Base-by-base conservation (phyloP, 2,329 filamentous ascomycete genomes). In the Pseudogymnoascus sp. region DNA sequence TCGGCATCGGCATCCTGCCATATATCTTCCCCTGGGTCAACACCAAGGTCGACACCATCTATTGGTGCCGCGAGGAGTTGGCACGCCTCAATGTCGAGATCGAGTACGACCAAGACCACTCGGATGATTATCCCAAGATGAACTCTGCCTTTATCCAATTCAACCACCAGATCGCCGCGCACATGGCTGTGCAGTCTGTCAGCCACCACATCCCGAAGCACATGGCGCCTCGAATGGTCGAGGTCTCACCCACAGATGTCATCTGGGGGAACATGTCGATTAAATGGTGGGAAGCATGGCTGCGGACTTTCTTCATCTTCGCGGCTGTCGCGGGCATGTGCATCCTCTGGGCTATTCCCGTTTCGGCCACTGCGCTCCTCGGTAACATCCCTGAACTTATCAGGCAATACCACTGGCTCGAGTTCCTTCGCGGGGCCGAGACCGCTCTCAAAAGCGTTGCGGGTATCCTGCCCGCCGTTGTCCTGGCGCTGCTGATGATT, bases 131-230 rank as follows among this genome's bases (percentile, higher is more conserved):
- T 66, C 93, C 93, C 0, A 77, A 93, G 56, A 96, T 97, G 92
- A 96, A 90, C 71, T 96, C 93, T 0, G 95, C 95, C 0, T 99
- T 99, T 70, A 92, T 99, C 65, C 95, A 99, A 73, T 99, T 99
- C 81, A 96, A 99, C 72, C 89, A 97, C 72, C 95, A 99, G 73
- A 90, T 97, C 1, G 93, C 93, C 5, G 95, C 95, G 0, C 95
- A 99, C 71, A 97, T 99, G 95, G 95, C 93, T 64, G 97, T 92
- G 73, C 95, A 99, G 74, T 87, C 91, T 59, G 82, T 96, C 53
- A 92, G 89, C 40, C 92, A 97, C 73, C 95, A 99, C 70, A 76
- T 96, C 0, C 95, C 95, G 1, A 90, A 90, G 69, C 90, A 96
- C 53, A 99, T 99, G 95, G 84, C 91, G 1, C 95, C 95, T 0